Evolutionary conservation across 179 eudicot species (phyloP), one percentile per base, ranked within the genome.

Genomic region (Dionaea muscipula): DNA sequence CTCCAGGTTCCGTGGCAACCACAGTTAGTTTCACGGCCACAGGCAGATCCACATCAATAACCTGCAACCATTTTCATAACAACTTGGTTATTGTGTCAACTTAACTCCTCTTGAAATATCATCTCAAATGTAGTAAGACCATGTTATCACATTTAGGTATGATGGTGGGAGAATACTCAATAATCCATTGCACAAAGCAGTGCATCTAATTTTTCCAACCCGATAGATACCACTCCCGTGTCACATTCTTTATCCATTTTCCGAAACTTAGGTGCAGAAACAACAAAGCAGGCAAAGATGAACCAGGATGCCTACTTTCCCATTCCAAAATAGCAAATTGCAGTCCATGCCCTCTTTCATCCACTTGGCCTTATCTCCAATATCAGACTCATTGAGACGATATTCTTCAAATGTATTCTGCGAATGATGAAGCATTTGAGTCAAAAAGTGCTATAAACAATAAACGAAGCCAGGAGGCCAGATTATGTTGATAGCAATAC

Each of bases 281-380:
- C n/a, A 47, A 33, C 19, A 52, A 51, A 26, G 40, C 27, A 27
- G 28, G 26, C 51, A 26, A 24, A 51, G 14, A 57, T 16, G 47
- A n/a, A 45, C 56, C 19, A 26, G 56, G 24, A 43, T 41, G 37
- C 24, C 41, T 75, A 83, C 96, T 64, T 86, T 81, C 28, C 75
- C 95, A 26, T 86, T 90, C 97, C 97, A 90, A 61, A 86, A 90
- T 47, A 83, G 76, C 77, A 90, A 64, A 77, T 46, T 86, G 78
- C 94, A 84, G 69, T 90, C 97, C 87, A 86, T 86, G 79, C 97
- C 97, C 68, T 90, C 97, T 75, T 90, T 90, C 70, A 90, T 62
- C 83, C 87, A 90, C 78, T 75, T 86, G 38, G 66, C 53, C 70
- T 75, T 90, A 53, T 90, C 94, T 53, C 94, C 95, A 54, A 86